Conservation (phyloP, 768 basidiomycete genomes). For the Amanita fuliginea region DNA sequence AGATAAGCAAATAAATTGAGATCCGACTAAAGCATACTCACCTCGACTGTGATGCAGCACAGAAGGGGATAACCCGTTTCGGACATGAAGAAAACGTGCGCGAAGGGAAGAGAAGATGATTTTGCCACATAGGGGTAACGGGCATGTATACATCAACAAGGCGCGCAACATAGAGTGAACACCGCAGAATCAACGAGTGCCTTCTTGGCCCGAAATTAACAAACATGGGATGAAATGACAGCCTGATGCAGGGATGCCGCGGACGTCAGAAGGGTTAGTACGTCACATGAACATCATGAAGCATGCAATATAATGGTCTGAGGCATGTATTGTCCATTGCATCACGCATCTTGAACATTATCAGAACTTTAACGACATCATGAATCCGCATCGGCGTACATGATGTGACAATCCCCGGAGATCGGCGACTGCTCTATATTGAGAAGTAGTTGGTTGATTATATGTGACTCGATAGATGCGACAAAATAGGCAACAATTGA, state of each 20-base stretch:
- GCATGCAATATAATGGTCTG: neutral
- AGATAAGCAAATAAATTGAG: slow-evolving; percentile 1
- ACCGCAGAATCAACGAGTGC: neutral
- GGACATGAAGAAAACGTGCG: slow-evolving; percentile 6
- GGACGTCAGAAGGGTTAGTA: neutral
- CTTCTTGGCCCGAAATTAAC: neutral
- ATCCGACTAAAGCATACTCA: neutral
- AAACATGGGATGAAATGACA: neutral
- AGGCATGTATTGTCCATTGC: neutral
- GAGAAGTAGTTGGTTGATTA: neutral
- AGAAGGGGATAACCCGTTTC: neutral
- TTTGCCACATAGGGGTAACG: slow-evolving; percentile 3
- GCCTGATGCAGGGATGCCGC: neutral
- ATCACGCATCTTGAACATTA: slow-evolving; percentile 3
- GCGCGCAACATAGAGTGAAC: neutral
- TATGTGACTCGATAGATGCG: neutral
- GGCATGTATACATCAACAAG: neutral
- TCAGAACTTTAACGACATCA: slow-evolving; percentile 7
- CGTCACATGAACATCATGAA: neutral
- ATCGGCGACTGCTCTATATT: slow-evolving; percentile 4
- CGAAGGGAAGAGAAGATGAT: slow-evolving; percentile 1
- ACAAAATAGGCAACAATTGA: neutral
- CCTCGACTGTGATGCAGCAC: neutral
- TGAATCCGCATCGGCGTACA: neutral
- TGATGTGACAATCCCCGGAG: neutral